Evolutionary conservation across 2,329 filamentous ascomycete genomes (phyloP), one percentile per base, ranked within the genome.

Genomic region (Septoria petroselini): DNA sequence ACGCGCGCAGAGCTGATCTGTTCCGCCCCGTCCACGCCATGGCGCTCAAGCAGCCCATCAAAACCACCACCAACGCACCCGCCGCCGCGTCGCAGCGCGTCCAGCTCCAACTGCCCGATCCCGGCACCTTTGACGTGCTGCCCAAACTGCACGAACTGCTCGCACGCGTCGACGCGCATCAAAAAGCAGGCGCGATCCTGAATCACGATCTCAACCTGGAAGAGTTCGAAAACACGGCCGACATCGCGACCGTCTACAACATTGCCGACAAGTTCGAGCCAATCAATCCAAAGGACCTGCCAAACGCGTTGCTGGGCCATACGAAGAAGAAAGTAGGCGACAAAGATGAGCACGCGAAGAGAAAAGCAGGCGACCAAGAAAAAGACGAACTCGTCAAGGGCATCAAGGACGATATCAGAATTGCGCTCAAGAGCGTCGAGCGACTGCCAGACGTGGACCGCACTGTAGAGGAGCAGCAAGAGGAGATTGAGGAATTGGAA

Each of bases 61-160:
- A 54, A 31, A 57, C 55, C 19, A 57, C 56, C 41, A 57, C 54
- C 42, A 57, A 57, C 50, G 41, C 53, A 48, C 43, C 43, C 23
- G 11, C 52, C 29, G 37, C 41, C 18, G 35, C 43, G n/a, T 37
- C 52, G 18, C 53, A 61, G 15, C 30, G 41, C 31, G 46, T 62
- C 30, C 56, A 62, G 33, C 78, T 58, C 19, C 39, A 54, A 64
- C 82, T 85, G 48, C 85, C 93, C 55, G 80, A 87, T 41, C 86
- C 91, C 21, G 85, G 91, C 69, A 82, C 83, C 41, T 88, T 96
- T 72, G 91, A 95, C 73, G 82, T 89, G 60, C 80, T 95, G 46
- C 88, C 90, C 19, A 83, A 90, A 63, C 81, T 96, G 46, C 84
- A 88, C 63, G 78, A 83, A 52, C 81, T 95, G 59, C 82, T 96